Evolutionary conservation across 176 grass and related monocot genomes (phyloP).

Genomic region (Pontederia paniculata): DNA sequence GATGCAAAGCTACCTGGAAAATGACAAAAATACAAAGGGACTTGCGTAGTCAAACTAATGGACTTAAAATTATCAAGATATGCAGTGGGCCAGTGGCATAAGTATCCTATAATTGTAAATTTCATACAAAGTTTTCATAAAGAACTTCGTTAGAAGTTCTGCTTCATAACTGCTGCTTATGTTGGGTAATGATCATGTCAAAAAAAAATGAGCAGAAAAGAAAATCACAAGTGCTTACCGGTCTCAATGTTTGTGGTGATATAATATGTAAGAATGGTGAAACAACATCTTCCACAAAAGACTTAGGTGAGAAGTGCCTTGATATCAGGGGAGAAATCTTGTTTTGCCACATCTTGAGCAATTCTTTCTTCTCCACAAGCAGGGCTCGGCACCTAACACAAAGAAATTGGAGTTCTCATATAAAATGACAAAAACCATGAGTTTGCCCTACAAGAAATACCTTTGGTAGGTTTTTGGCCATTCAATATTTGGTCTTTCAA

Average conservation of each 20-base stretch:
- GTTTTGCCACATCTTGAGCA: slow-evolving; percentile 71
- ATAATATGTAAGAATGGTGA: slow-evolving; percentile 84
- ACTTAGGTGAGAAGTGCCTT: slow-evolving; percentile 73
- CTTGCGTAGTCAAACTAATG: neutral
- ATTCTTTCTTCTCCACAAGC: slow-evolving; percentile 79
- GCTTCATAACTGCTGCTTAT: too few species aligned
- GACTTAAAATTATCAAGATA: neutral
- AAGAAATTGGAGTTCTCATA: neutral
- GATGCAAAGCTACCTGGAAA: slow-evolving; percentile 70
- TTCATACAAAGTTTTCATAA: too few species aligned
- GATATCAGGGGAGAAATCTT: slow-evolving; percentile 65
- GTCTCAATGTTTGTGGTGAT: slow-evolving; percentile 57
- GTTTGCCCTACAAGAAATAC: slow-evolving; percentile 15
- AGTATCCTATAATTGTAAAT: neutral
- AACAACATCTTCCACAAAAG: slow-evolving; percentile 64
- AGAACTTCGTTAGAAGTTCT: too few species aligned
- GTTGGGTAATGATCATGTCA: neutral
- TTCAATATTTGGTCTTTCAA: slow-evolving; percentile 89
- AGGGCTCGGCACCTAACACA: slow-evolving; percentile 50
- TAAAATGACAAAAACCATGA: slow-evolving; percentile 12
- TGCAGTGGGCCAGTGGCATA: too few species aligned
- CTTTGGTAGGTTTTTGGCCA: slow-evolving; percentile 93
- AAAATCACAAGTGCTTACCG: slow-evolving; percentile 40
- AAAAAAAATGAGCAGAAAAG: neutral
- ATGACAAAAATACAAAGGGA: neutral